Percentiles rank a stretch among this genome's conserved stretches.
Conservation (phyloP, 495 filamentous ascomycete genomes). For the Penicillium bialowiezense region DNA sequence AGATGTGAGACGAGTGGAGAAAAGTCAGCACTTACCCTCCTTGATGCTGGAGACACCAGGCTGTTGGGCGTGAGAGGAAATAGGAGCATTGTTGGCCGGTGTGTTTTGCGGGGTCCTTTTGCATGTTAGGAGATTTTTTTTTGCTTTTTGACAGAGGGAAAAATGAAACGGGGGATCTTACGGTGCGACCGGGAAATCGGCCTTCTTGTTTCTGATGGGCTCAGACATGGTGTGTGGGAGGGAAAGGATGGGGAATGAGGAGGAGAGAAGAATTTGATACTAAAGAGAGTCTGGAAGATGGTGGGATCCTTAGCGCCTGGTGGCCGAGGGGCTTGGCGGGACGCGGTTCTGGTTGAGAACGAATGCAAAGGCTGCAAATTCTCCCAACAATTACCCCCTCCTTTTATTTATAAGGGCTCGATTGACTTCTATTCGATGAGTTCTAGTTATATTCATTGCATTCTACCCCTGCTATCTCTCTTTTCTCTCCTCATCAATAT, state of each 20-base stretch:
- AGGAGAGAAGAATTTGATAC: conserved; percentile 40
- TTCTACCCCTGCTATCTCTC: background rate
- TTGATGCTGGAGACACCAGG: conserved; percentile 93
- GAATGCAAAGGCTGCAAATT: conserved; percentile 18
- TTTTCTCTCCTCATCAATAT: background rate
- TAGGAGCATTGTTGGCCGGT: conserved; percentile 89
- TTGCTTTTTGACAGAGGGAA: conserved; percentile 18
- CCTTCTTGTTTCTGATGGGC: conserved; percentile 86
- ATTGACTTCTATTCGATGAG: background rate
- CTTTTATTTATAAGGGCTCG: background rate
- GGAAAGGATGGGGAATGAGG: conserved; percentile 17
- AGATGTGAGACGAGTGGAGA: conserved; percentile 16
- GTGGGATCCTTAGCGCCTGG: conserved; percentile 49
- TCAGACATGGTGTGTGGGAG: conserved; percentile 67
- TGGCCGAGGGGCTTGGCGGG: conserved; percentile 49
- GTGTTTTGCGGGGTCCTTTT: conserved; percentile 93
- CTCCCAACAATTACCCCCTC: conserved; percentile 33
- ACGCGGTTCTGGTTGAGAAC: conserved; percentile 41
- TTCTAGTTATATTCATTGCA: background rate
- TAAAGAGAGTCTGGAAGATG: conserved; percentile 41
- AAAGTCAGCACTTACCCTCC: conserved; percentile 69
- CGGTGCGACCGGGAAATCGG: conserved; percentile 79
- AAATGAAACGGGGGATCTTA: conserved; percentile 47
- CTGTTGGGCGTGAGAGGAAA: conserved; percentile 95
- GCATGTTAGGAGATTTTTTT: conserved; percentile 22